Conservation (phyloP, 2,329 filamentous ascomycete genomes). For the Lecanicillium sp. region DNA sequence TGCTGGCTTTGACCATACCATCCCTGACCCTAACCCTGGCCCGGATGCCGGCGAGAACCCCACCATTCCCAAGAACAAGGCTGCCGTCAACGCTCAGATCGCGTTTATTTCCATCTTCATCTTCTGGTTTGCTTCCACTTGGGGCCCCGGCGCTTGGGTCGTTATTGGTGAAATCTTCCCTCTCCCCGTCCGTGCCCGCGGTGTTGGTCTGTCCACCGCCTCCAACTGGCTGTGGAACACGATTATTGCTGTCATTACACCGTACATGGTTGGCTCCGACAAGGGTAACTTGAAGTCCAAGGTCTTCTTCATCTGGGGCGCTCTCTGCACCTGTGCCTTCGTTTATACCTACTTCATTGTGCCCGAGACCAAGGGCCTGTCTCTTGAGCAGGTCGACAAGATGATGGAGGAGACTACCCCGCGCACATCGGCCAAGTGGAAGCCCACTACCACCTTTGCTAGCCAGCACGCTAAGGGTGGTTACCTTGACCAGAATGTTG, state of each 20-base stretch:
- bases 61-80: constrained; percentile 42
- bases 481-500: constrained; percentile 20
- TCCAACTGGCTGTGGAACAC: constrained; percentile 93
- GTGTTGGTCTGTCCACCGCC: constrained; percentile 78
- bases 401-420: constrained; percentile 85
- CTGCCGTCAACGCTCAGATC: constrained; percentile 63
- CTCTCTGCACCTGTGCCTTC: constrained; percentile 51
- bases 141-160: constrained; percentile 76
- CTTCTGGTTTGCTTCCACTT: constrained; percentile 85
- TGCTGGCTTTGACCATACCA: constrained; percentile 44
- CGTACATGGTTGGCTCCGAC: constrained; percentile 58
- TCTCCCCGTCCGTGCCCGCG: constrained; percentile 78
- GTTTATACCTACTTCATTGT: constrained; percentile 67
- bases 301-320: constrained; percentile 72
- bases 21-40: constrained; percentile 34
- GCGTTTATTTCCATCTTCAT: constrained; percentile 89
- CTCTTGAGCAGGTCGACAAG: constrained; percentile 73
- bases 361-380: constrained; percentile 68
- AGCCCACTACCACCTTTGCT: constrained; percentile 63
- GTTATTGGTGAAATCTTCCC: constrained; percentile 89
- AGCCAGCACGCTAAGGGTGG: constrained; percentile 32
- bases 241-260: constrained; percentile 61
- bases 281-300: constrained; percentile 59
- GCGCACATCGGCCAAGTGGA: constrained; percentile 69
- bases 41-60: constrained; percentile 26